Evolutionary conservation across 129 eudicot genomes (phyloP), one percentile per base, ranked within the genome.

Genomic region (Kitagawia praeruptora): DNA sequence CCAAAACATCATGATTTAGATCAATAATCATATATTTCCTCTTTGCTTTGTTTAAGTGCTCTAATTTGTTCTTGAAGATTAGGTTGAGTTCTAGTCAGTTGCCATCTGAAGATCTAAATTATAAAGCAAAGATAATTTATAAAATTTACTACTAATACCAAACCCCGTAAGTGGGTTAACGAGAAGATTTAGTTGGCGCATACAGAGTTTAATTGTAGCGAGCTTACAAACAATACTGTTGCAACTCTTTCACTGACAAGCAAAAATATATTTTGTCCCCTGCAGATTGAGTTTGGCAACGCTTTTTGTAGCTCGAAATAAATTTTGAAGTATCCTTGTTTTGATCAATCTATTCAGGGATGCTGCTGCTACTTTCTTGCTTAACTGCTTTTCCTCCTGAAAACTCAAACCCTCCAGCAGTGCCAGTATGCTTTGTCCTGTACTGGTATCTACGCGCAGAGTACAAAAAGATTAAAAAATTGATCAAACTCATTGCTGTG

Each of bases 381-480:
- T 37, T 28, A 69, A 70, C 45, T 70, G 46, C 15, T 70, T 70
- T 13, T 11, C 74, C 28, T 42, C 19, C 39, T 75, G 78, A 42
- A 70, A 34, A 64, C 74, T 84, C 85, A 11, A 44, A 63, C 21
- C 8, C 34, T 80, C 53, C 84, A 4, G 37, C 83, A 23, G 19
- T 10, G 13, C 37, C 54, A 42, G 18, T 12, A 25, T 53, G 83
- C 86, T 80, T 79, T 81, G 76, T 70, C 79, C 97, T 90, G 85
- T 94, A 94, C 77, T 88, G 83, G 84, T 94, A 94, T 84, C 82
- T 77, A 42, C 77, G 78, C 44, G 98, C 92, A 1, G 89, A 92
- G 51, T 84, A 90, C 75, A 94, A 78, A 77, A 94, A 94, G 8
- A 28, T 87, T 14, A 81, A 70, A 67, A 94, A 94, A 80, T 94